phyloP scores from a whole-genome alignment of 2,329 filamentous ascomycete species.

The Paecilomyces dactylethromorphus region DNA sequence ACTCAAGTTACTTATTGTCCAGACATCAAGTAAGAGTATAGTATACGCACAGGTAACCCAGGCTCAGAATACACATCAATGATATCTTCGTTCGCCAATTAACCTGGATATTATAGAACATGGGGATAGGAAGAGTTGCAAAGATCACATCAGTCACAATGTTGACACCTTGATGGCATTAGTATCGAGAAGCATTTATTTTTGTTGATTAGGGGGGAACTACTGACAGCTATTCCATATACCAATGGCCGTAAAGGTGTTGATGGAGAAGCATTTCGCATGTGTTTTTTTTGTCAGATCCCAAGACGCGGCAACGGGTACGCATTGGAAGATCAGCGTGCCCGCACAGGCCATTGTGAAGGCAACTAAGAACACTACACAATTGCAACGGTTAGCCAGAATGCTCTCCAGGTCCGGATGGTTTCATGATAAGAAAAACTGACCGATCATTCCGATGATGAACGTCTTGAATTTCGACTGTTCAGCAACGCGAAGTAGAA shows the following conservation, averaged over 20 bases:
- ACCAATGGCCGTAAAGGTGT: constrained; percentile 38
- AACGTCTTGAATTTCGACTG: constrained; percentile 29
- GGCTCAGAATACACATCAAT: constrained; percentile 30
- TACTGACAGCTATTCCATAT: constrained; percentile 40
- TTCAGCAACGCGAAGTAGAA: constrained; percentile 36
- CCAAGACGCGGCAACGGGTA: constrained; percentile 42
- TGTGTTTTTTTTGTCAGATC: constrained; percentile 26
- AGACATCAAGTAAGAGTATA: not conserved
- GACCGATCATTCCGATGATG: constrained; percentile 32
- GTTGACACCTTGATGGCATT: constrained; percentile 29
- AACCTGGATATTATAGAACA: constrained; percentile 39
- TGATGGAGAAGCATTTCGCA: constrained; percentile 38
- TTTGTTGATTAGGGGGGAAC: no score
- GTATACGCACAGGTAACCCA: constrained; percentile 36
- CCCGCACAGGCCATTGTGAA: constrained; percentile 33
- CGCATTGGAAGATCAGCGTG: constrained; percentile 45
- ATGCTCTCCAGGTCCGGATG: no score
- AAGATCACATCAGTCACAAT: constrained; percentile 41
- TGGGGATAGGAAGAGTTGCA: constrained; percentile 31
- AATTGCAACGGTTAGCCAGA: constrained; percentile 23
- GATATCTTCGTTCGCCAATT: constrained; percentile 29
- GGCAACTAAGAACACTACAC: constrained; percentile 9
- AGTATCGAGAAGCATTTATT: no score
- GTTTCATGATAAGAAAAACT: constrained; percentile 19
- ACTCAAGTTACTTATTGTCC: not conserved